phyloP scores from a whole-genome alignment of 176 grass and related monocot genomes.

The Otatea glauca region DNA sequence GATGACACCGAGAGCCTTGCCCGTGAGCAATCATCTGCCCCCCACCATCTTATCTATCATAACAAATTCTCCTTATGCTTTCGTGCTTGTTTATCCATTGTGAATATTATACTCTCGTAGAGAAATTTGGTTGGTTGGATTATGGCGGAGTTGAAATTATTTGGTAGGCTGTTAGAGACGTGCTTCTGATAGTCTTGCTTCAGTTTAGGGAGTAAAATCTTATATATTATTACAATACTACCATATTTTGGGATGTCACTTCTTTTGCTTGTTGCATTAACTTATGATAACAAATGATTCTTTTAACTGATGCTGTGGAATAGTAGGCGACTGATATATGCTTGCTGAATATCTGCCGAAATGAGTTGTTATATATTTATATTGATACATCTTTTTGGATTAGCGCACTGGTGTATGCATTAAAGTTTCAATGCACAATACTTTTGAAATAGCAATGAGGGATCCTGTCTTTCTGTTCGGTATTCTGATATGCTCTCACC shows the following conservation, averaged over 20 bases:
- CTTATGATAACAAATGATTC: not conserved
- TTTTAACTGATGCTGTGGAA: not conserved
- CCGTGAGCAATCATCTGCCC: conserved; percentile 51
- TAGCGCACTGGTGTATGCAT: not conserved
- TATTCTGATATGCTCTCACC: not conserved
- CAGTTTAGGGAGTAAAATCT: not conserved
- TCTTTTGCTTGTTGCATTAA: not conserved
- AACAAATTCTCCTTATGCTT: not conserved
- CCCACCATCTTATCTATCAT: not conserved
- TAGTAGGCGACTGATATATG: not conserved
- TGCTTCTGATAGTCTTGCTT: not conserved
- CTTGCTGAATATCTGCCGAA: not conserved
- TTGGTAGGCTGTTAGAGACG: too few relatives aligned
- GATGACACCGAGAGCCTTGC: conserved; percentile 72
- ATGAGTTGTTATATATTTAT: not conserved
- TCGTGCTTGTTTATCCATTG: not conserved
- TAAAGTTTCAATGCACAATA: not conserved
- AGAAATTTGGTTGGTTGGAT: not conserved
- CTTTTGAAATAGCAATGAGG: not conserved
- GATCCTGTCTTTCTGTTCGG: not conserved
- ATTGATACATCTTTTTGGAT: not conserved
- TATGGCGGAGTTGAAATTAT: not conserved
- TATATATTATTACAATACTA: not conserved
- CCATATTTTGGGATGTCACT: not conserved
- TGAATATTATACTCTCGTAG: not conserved